Percentiles rank a stretch among this genome's conserved stretches.
Evolutionary conservation across 495 filamentous ascomycete species (phyloP).

Genomic region (Lepidopterella palustris): DNA sequence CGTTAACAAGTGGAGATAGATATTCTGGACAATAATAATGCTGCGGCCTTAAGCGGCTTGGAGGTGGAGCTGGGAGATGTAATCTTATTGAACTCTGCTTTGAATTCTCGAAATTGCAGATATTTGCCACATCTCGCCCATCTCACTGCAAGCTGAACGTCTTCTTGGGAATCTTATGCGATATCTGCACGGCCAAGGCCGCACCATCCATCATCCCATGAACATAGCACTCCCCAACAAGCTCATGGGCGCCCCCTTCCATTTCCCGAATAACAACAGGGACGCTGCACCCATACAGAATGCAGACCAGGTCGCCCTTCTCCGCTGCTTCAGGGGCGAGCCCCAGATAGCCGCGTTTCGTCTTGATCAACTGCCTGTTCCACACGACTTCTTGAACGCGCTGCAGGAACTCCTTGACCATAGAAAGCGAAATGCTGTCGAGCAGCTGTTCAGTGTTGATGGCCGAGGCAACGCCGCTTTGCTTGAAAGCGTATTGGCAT

Average conservation of each 20-base stretch:
- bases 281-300: slow-evolving; percentile 34
- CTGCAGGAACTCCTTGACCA: slow-evolving; percentile 38
- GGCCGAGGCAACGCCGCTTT: slow-evolving; percentile 30
- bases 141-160: no score
- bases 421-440: slow-evolving; percentile 31
- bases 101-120: no score
- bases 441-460: slow-evolving; percentile 37
- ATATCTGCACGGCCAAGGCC: no score
- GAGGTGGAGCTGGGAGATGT: no score
- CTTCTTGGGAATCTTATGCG: no score
- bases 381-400: slow-evolving; percentile 41
- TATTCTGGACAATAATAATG: no score
- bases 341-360: slow-evolving; percentile 16
- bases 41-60: no score
- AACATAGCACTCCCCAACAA: not conserved
- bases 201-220: not conserved
- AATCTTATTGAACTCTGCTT: no score
- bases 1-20: no score
- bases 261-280: slow-evolving; percentile 26
- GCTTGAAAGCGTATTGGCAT: slow-evolving; percentile 19
- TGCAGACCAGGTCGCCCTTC: slow-evolving; percentile 28
- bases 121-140: no score
- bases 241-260: not conserved
- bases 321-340: slow-evolving; percentile 10
- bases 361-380: slow-evolving; percentile 35